Percentiles rank a stretch among this genome's conserved stretches.
These are phyloP conservation scores for Bathelium albidoporum DNA, from an alignment of 495 filamentous ascomycete species.

Conservation along the genomic window DNA sequence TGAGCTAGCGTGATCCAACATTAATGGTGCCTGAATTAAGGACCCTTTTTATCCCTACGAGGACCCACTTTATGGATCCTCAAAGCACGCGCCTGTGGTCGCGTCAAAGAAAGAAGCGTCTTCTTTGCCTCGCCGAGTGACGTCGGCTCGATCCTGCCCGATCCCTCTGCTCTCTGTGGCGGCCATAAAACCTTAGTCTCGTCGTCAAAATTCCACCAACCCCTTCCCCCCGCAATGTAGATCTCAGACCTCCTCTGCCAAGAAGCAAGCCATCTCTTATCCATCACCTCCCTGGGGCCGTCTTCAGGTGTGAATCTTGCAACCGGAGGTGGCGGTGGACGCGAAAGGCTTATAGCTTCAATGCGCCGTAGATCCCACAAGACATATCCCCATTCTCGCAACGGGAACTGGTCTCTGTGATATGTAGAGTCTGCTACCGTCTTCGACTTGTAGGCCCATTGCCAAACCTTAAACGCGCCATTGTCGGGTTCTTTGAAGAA, in stretches of 20 bases:
- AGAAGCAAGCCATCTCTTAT: neutral
- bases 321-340: neutral
- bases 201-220: neutral
- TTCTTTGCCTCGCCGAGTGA: too few species aligned
- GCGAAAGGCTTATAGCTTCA: neutral
- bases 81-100: too few species aligned
- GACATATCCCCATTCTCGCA: neutral
- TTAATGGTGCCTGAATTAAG: too few species aligned
- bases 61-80: too few species aligned
- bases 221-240: neutral
- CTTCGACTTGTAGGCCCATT: neutral
- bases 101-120: too few species aligned
- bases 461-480: neutral
- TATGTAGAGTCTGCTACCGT: neutral
- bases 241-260: neutral
- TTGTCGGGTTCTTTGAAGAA: neutral
- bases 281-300: neutral
- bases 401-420: neutral
- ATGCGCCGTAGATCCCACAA: neutral
- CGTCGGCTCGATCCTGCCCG: too few species aligned
- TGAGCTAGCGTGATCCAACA: too few species aligned
- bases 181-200: neutral
- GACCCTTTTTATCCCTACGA: too few species aligned
- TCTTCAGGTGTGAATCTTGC: too few species aligned
- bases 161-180: too few species aligned